Base-by-base conservation (phyloP, 441 rosid species). In the Aleurites moluccanus region DNA sequence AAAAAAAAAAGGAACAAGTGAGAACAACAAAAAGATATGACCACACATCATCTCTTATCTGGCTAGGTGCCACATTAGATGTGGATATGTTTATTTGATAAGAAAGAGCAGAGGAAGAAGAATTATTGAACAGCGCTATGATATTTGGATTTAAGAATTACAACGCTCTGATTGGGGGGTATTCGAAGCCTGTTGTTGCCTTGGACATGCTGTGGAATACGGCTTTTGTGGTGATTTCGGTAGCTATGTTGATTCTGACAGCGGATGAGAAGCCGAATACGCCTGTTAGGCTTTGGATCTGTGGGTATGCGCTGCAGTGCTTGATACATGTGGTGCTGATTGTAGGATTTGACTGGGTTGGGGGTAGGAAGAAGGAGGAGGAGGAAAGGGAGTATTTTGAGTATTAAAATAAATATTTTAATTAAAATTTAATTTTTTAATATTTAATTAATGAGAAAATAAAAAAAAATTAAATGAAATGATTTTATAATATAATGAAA, bases 91-190 rank as follows among this genome's bases (percentile, higher is more conserved):
- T 81, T 14, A 78, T 44, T 13, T 75, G 80, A 75, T 82, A 79
- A 42, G 81, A 71, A 7, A 61, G 25, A 25, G 40, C 23, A 60
- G 84, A 70, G 75, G 72, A 21, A 62, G 78, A 30, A 27, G 77
- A 23, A 8, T n/a, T n/a, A n/a, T n/a, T n/a, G n/a, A n/a, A n/a
- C n/a, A n/a, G n/a, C n/a, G n/a, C n/a, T n/a, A n/a, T n/a, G n/a
- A n/a, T n/a, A n/a, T n/a, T n/a, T n/a, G n/a, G n/a, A n/a, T n/a
- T n/a, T n/a, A n/a, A n/a, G n/a, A n/a, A n/a, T n/a, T n/a, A n/a
- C n/a, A n/a, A 57, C 89, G 98, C 21, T 85, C 87, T 42, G 98
- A 94, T 74, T 94, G 97, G 99, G 97, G 97, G 0, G n/a, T 92
- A 91, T 84, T 89, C 98, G 16, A 89, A 86, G 85, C 99, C 99